Base-by-base conservation (phyloP, 2,329 filamentous ascomycete genomes). In the Talaromyces sp. region DNA sequence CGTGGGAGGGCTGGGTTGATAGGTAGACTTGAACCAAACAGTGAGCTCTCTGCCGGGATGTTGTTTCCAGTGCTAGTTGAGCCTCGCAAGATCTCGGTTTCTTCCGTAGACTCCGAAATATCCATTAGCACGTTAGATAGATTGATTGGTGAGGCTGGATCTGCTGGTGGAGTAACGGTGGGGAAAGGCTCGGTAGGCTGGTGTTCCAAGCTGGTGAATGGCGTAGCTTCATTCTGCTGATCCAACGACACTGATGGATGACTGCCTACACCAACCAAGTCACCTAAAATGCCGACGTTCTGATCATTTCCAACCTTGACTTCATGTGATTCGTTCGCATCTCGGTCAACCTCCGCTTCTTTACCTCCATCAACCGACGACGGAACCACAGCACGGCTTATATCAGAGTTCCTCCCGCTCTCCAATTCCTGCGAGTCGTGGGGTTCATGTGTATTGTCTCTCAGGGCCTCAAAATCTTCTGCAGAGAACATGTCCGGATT, bases 221-320 rank as follows among this genome's bases (percentile, higher is more conserved):
- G 31, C 19, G 11, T 22, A 22, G n/a, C 6, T 36, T 25, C 53
- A 25, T n/a, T 61, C 2, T 34, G 27, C 22, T 47, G 61, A 11
- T 64, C 58, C 27, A 69, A 58, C 17, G 67, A 68, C 29, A 61
- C 71, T 13, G 68, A 66, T 11, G 70, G 66, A 64, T 74, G 70
- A 10, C 67, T 65, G 13, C 69, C 70, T 58, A 72, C 66, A n/a
- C 71, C 72, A 25, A 66, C 68, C 54, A 74, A 69, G 19, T 71
- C 70, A 27, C 67, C 69, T n/a, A 71, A 63, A 53, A 70, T 49
- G 15, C 58, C 17, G 17, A 53, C 43, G 3, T 60, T 54, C 40
- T 71, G 51, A 36, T 63, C 61, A 10, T 51, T 58, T 10, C 68
- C 45, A 53, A 29, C 47, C 36, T 40, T 58, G 40, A 3, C n/a